Base-by-base conservation (phyloP, 208 protist genomes). In the Histomonas meleagridis region DNA sequence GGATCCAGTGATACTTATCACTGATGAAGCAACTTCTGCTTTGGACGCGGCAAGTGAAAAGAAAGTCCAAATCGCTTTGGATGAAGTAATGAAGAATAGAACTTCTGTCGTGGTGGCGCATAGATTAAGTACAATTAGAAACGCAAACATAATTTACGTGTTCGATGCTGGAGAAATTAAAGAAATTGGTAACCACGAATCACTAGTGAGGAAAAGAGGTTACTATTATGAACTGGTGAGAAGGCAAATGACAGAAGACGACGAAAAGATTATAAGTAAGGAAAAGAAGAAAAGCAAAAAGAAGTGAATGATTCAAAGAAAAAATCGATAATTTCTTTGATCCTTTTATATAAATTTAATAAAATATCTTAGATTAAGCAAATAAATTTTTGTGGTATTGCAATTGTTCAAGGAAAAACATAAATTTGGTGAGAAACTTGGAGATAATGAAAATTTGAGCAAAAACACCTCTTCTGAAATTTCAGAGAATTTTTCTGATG, bases 31-130 rank as follows among this genome's bases (percentile, higher is more conserved):
- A 9, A 96, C 95, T 18, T 96, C 94, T 48, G 96, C 96, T 53
- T 95, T 97, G 7, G 96, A 97, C 92, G 93, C 94, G 43, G 95
- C 96, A 93, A 96, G 94, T 57, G 97, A 98, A 94, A 91, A 95
- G 49, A 93, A 97, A 79, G 96, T 97, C 91, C 96, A 97, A 92
- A 70, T 94, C 43, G 95, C 95, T 21, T 91, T 97, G 1, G 94
- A 96, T 76, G 79, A 91, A 70, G 92, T 98, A 38, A 96, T 97
- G 93, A n/a, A 28, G 43, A 91, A 9, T 18, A 92, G 97, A 40
- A 98, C 97, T 28, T 93, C 94, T 7, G 93, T 98, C 55, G 92
- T 97, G 12, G 95, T 98, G 49, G 97, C 97, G 23, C 97, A 98
- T 94, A 95, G 97, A 62, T 93, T 98, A 51, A 96, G 96, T 9